Evolutionary conservation across 176 grass and related monocot genomes (phyloP).

Genomic region (Tuctoria greenei): DNA sequence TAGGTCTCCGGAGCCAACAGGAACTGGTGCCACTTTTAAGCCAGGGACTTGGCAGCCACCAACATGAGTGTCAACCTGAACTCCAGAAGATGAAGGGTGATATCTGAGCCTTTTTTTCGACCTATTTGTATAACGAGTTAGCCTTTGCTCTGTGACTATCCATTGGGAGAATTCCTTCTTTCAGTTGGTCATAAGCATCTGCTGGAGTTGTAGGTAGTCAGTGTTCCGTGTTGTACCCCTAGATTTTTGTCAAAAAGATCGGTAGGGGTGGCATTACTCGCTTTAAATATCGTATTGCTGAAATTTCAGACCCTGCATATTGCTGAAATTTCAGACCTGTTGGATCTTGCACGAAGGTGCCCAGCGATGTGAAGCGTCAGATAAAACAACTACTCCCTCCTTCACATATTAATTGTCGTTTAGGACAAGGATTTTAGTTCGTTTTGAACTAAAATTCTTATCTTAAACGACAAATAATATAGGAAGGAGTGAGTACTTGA

Average conservation of each 20-base stretch:
- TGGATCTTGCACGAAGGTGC: conserved; percentile 52
- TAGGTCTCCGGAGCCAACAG: conserved; percentile 60
- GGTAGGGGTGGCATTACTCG: conserved; percentile 39
- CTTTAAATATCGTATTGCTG: conserved; percentile 59
- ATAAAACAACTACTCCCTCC: conserved; percentile 42
- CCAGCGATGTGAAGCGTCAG: conserved; percentile 44
- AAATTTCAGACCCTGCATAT: conserved; percentile 48
- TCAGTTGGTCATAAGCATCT: neutral
- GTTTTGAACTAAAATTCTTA: too few species aligned
- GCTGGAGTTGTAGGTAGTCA: too few species aligned
- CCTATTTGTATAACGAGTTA: neutral
- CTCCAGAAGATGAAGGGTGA: neutral
- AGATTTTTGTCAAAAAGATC: too few species aligned
- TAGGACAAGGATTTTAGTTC: too few species aligned
- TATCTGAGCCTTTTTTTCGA: conserved; percentile 12
- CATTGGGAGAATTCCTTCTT: neutral
- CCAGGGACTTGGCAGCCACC: conserved; percentile 80
- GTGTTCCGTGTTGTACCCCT: too few species aligned
- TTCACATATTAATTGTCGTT: too few species aligned
- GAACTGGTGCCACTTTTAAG: conserved; percentile 49
- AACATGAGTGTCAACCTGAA: conserved; percentile 36
- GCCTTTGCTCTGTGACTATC: neutral
- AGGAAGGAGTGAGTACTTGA: too few species aligned
- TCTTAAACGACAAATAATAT: too few species aligned
- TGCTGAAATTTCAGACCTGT: too few species aligned